These are phyloP conservation scores for Ananas comosus DNA, from an alignment of 176 grass and related monocot species.

Conservation along the genomic window DNA sequence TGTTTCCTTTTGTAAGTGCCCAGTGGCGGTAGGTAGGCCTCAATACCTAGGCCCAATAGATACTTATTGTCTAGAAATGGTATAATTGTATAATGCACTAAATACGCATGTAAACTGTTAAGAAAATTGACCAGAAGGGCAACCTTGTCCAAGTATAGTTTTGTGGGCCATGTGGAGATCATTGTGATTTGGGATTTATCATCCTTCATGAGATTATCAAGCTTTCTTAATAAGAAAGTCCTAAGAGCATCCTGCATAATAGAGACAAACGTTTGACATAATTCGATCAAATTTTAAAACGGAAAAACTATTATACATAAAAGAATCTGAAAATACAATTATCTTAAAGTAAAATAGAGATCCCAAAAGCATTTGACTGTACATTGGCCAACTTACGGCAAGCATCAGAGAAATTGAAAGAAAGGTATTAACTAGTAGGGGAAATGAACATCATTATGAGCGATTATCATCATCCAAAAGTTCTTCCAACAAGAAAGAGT, in stretches of 20 bases:
- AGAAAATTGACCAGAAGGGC: background rate
- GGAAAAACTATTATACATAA: conserved; percentile 9
- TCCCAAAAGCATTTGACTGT: background rate
- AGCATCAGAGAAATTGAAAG: background rate
- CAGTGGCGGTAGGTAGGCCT: too few species aligned
- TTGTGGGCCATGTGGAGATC: conserved; percentile 95
- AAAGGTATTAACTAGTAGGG: background rate
- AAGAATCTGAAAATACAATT: background rate
- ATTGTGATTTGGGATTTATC: conserved; percentile 95
- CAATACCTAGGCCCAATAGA: background rate
- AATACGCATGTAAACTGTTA: background rate
- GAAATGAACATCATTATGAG: background rate
- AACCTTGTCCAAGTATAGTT: conserved; percentile 99
- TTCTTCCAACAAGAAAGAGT: background rate
- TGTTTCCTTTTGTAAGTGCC: too few species aligned
- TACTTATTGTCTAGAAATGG: background rate
- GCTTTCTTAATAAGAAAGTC: conserved; percentile 81
- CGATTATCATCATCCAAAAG: background rate
- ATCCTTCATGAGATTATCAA: conserved; percentile 86
- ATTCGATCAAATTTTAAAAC: conserved; percentile 16
- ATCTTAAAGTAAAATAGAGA: background rate
- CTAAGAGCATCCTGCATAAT: conserved; percentile 70
- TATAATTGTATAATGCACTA: background rate
- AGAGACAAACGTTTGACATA: conserved; percentile 5
- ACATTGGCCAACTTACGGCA: background rate